A percentile compares a stretch with the other conserved stretches of the same genome.
Conservation (phyloP, 2,329 filamentous ascomycete species). For the Verticillium nonalfalfae region DNA sequence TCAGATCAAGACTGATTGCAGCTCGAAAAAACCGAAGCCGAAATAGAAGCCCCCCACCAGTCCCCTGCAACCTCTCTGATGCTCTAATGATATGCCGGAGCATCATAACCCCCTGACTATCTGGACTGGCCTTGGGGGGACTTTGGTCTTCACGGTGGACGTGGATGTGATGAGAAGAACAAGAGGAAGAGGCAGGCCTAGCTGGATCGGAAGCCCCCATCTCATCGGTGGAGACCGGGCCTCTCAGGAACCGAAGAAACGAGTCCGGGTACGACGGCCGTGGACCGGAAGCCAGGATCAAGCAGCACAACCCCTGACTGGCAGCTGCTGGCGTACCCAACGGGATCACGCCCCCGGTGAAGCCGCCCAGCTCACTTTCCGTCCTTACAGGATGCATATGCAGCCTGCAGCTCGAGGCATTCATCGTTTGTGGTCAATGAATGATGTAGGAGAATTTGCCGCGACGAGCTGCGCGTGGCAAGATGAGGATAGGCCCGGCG, state of each 20-base stretch:
- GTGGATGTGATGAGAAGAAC: neutral
- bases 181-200: neutral
- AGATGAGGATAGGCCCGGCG: neutral
- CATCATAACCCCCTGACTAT: constrained; percentile 4
- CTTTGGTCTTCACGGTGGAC: too few species aligned
- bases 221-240: constrained; percentile 5
- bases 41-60: neutral
- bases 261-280: constrained; percentile 7
- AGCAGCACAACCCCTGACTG: neutral
- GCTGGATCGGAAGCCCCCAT: constrained; percentile 7
- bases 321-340: neutral
- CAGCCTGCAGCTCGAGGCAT: neutral
- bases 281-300: neutral
- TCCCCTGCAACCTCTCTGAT: constrained; percentile 9
- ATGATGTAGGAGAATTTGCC: neutral
- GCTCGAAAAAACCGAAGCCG: neutral
- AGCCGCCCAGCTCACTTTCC: neutral
- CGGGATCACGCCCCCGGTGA: neutral
- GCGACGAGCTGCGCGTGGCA: neutral
- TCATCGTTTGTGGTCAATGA: neutral
- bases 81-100: constrained; percentile 13
- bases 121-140: neutral
- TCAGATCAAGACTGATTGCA: neutral
- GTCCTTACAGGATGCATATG: neutral
- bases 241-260: constrained; percentile 6